A percentile compares a stretch with the other conserved stretches of the same genome.
phyloP scores from a whole-genome alignment of 164 flowering plant species.

The Stephania cephalantha region DNA sequence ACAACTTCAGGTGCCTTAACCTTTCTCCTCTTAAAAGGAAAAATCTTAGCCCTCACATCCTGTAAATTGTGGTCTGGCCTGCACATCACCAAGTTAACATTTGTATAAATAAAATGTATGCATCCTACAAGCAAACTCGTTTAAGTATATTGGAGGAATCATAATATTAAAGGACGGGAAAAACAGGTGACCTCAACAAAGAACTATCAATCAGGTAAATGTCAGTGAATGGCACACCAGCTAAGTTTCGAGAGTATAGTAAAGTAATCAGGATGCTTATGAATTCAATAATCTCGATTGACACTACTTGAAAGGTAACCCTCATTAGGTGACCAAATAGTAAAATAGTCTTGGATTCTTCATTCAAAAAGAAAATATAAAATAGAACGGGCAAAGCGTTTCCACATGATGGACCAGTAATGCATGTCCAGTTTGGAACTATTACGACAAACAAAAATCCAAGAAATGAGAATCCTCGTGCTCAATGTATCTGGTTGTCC shows the following conservation, averaged over 20 bases:
- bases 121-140: background rate
- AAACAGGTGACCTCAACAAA: background rate
- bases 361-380: background rate
- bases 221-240: background rate
- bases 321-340: background rate
- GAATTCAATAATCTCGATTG: background rate
- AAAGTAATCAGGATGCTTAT: background rate
- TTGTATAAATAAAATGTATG: background rate
- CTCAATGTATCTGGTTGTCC: background rate
- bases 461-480: background rate
- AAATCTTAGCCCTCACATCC: conserved; percentile 79
- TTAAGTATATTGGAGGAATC: background rate
- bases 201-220: background rate
- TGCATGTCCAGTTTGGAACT: too few species aligned
- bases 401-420: too few species aligned
- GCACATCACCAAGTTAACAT: conserved; percentile 16
- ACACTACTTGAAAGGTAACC: background rate
- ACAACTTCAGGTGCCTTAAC: conserved; percentile 50
- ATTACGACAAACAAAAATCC: background rate
- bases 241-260: background rate
- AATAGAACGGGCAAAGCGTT: background rate
- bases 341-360: too few species aligned
- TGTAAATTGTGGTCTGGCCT: conserved; percentile 93
- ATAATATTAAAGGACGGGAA: background rate
- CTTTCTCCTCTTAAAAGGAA: conserved; percentile 63